Base-by-base conservation (phyloP, 2,329 filamentous ascomycete genomes). In the Fusarium sambucinum region DNA sequence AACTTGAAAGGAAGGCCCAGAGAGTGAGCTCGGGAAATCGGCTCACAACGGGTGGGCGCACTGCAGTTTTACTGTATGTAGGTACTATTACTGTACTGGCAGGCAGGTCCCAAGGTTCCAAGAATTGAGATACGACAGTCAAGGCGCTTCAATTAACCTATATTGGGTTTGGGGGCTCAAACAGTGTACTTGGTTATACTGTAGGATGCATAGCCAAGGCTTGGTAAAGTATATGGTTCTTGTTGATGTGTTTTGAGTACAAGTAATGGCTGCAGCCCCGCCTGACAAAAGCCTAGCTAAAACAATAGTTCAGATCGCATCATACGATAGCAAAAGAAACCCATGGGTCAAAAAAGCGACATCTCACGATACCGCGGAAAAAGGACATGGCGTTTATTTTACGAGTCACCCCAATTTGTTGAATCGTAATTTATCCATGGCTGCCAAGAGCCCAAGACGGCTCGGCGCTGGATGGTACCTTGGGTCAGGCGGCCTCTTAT, bases 391-490 rank as follows among this genome's bases (percentile, higher is more conserved):
- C 51, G 40, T 40, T 51, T 47, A 7, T 48, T 38, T 52, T 55
- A 56, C 60, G 45, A 63, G 53, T 63, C 52, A 21, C 33, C 45
- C 52, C 29, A 63, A 58, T 64, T 59, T 17, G 35, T 27, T 42
- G 27, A 47, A 63, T 44, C 40, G 50, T 55, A 64, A 45, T 66
- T 57, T 45, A 16, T 44, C 56, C 23, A 37, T 8, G 25, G 35
- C 47, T 63, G 69, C 69, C 69, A 70, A 71, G 66, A 56, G 54
- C 51, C 69, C 69, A 70, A 71, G 66, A 56, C 61, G 59, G 58
- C 58, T 67, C 63, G 56, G 54, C 57, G 63, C 55, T 64, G 63
- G 63, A 42, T 29, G 25, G 63, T 58, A 63, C 55, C 52, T 61
- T 66, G 63, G 58, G 58, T 69, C 69, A 72, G 71, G 65, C 64